Evolutionary conservation across 306 rosid genomes (phyloP), one percentile per base, ranked within the genome.

Genomic region (Glycyrrhiza uralensis): DNA sequence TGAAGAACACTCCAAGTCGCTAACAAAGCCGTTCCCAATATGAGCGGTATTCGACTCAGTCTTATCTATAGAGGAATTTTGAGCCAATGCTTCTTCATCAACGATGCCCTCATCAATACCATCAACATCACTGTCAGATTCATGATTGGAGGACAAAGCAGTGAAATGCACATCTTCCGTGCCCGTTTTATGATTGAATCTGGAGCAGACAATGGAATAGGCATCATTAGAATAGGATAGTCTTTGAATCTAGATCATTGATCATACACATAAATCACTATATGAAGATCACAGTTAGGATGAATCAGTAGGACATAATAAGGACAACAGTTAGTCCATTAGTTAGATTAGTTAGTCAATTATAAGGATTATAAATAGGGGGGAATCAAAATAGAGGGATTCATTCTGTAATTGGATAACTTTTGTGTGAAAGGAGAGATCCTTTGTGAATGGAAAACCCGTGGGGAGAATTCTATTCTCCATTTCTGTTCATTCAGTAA

Each of bases 161-260:
- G 92, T 87, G 78, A 93, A 79, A 81, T 89, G 98, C 23, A 93
- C 92, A 83, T 94, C 94, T 82, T 91, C 98, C 0, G 97, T 96
- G 69, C 81, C 90, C 0, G 94, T 91, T 84, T 89, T 94, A 78
- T 91, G 98, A 84, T 94, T 91, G 76, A 91, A 94, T 44, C 98
- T 94, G 77, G 22, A 75, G 69, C 61, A 85, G 65, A 42, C n/a
- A 76, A 47, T 35, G 33, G 14, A 18, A 33, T 20, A 60, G 12
- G 67, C 2, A 64, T 49, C 24, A 57, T 75, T 59, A 75, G 39
- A 80, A 70, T 13, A n/a, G 15, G 74, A 74, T 69, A 35, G 58
- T 6, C 69, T 6, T 42, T 15, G 36, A 11, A 75, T 55, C 30
- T 32, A 12, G 54, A 55, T 46, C 62, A 64, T 9, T n/a, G n/a